Percentiles rank a stretch among this genome's conserved stretches.
These are phyloP conservation scores for Didymella pinodella DNA, from an alignment of 2,329 filamentous ascomycete genomes.

Conservation along the genomic window DNA sequence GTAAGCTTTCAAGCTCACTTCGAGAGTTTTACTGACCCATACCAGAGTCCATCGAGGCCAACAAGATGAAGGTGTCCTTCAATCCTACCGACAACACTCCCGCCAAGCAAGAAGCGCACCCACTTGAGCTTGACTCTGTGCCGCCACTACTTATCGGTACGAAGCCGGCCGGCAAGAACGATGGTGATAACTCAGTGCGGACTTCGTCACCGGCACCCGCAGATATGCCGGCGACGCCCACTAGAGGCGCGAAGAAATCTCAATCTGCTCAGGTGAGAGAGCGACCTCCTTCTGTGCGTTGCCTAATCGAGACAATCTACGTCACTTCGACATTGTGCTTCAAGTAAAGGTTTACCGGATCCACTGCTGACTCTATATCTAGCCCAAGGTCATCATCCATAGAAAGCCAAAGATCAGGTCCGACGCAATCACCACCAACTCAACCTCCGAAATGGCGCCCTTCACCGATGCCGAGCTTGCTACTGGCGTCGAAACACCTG, in stretches of 20 bases:
- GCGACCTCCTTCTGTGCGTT: slow-evolving; percentile 1
- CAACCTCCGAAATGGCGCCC: neutral
- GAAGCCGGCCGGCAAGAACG: slow-evolving; percentile 22
- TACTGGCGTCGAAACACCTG: neutral
- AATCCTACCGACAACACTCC: slow-evolving; percentile 18
- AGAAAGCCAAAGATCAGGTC: slow-evolving; percentile 9
- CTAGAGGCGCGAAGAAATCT: slow-evolving; percentile 3
- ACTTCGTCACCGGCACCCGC: slow-evolving; percentile 22
- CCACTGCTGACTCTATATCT: slow-evolving; percentile 10
- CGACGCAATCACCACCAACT: neutral
- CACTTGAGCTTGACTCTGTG: slow-evolving; percentile 29
- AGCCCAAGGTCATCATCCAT: slow-evolving; percentile 8
- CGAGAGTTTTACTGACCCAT: neutral
- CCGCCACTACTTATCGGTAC: slow-evolving; percentile 17
- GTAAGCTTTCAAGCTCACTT: slow-evolving; percentile 17
- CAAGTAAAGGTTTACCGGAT: neutral
- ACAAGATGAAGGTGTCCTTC: slow-evolving; percentile 19
- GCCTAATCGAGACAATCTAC: neutral
- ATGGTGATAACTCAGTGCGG: slow-evolving; percentile 21
- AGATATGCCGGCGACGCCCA: slow-evolving; percentile 15
- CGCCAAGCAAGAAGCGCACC: slow-evolving; percentile 13
- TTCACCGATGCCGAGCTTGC: neutral
- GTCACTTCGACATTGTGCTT: slow-evolving; percentile 2
- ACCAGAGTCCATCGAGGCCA: slow-evolving; percentile 29
- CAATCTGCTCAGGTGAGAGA: slow-evolving; percentile 24